A percentile compares a stretch with the other conserved stretches of the same genome.
phyloP scores from a whole-genome alignment of 2,329 filamentous ascomycete species.

The Salinomyces thailandicus region DNA sequence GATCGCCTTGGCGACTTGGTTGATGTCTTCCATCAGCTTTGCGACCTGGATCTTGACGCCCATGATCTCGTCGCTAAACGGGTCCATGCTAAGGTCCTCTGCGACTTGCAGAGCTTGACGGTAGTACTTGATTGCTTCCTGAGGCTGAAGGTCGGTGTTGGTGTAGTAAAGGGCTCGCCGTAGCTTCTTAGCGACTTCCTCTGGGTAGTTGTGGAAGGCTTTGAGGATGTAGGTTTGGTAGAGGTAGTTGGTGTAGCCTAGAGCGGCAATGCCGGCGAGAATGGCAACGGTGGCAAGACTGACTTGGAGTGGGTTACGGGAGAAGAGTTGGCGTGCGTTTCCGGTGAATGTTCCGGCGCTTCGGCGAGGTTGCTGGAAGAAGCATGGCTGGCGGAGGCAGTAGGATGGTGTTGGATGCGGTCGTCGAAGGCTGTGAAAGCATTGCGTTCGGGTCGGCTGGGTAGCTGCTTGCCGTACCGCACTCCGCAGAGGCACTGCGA shows the following conservation, averaged over 20 bases:
- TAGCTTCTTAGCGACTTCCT: conserved; percentile 63
- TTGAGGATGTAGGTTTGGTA: conserved; percentile 38
- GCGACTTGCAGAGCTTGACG: conserved; percentile 66
- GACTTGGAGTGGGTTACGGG: conserved; percentile 31
- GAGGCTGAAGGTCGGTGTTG: conserved; percentile 62
- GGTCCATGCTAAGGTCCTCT: conserved; percentile 65
- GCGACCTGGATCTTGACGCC: conserved; percentile 79
- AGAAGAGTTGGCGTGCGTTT: conserved; percentile 26
- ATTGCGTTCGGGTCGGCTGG: conserved; percentile 5
- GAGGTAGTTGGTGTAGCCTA: conserved; percentile 37
- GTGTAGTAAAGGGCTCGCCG: conserved; percentile 80
- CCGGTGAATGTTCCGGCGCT: conserved; percentile 14
- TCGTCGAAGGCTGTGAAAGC: conserved; percentile 10
- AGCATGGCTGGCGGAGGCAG: conserved; percentile 6
- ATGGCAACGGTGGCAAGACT: conserved; percentile 25
- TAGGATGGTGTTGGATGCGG: conserved; percentile 3
- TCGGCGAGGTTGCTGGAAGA: conserved; percentile 9
- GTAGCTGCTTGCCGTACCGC: conserved; percentile 3
- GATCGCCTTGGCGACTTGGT: conserved; percentile 58
- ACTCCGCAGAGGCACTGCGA: conserved; percentile 16
- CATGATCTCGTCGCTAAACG: conserved; percentile 81
- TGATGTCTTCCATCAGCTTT: conserved; percentile 66
- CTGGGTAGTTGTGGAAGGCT: conserved; percentile 50
- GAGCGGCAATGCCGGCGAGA: conserved; percentile 28
- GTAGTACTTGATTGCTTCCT: conserved; percentile 74